Evolutionary conservation across 768 basidiomycete genomes (phyloP), one percentile per base, ranked within the genome.

Genomic region (Mycena floridula): DNA sequence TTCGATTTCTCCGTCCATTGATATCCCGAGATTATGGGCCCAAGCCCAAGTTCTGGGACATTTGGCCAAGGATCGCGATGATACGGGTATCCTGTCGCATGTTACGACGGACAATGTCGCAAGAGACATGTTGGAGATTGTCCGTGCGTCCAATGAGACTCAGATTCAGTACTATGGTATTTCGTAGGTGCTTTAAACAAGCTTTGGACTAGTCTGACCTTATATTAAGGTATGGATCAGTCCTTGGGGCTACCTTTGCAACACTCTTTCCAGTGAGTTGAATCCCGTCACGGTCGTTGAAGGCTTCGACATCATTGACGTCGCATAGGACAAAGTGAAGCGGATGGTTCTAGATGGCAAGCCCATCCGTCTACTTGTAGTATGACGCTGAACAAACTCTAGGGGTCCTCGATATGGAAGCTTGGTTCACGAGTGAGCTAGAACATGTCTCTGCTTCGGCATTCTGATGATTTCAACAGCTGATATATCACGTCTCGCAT

Each of bases 31-130:
- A 15, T 18, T 35, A 4, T 35, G 32, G 32, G 32, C 32, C 18
- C 32, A 35, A 35, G 13, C 32, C 18, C 32, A 35, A 35, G 32
- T 35, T 15, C 32, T 35, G 13, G 32, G 32, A 35, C 32, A 35
- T 39, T 22, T 54, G 4, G 50, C 50, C 11, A 24, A 27, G 16
- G 43, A 44, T 20, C 40, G 41, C 58, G 56, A 27, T 13, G 47
- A 60, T 21, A n/a, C n/a, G n/a, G 60, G 59, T 1, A 58, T 54
- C 36, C 38, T 67, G 43, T 40, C 43, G 23, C 58, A 62, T 45
- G 58, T 69, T 27, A 67, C 62, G 23, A 68, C 65, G 1, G 66
- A 65, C 4, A 53, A 64, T 37, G 66, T 63, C 4, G 66, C 66
- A 5, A 44, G 59, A 12, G 67, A 69, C 41, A 68, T 69, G 64